Conservation (phyloP, 805 yeast species). For the Candida vaughaniae region DNA sequence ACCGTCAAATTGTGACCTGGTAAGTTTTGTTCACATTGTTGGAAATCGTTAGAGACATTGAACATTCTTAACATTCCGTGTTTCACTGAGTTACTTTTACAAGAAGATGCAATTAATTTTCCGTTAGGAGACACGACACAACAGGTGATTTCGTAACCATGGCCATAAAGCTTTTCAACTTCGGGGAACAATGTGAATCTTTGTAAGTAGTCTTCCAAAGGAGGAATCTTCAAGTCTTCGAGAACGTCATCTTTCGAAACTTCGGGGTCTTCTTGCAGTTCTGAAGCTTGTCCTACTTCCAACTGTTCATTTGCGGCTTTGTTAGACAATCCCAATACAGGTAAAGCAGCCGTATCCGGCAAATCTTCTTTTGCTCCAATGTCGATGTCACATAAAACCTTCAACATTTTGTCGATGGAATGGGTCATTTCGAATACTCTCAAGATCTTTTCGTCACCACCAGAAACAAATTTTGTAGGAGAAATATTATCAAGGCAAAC, state of each 20-base stretch:
- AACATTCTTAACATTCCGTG: conserved; percentile 87
- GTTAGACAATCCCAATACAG: conserved; percentile 90
- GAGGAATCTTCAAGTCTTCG: conserved; percentile 54
- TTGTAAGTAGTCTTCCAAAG: conserved; percentile 88
- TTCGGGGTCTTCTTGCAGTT: conserved; percentile 42
- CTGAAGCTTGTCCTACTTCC: conserved; percentile 37
- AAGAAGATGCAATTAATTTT: conserved; percentile 77
- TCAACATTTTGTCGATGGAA: conserved; percentile 64
- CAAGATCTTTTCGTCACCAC: conserved; percentile 92
- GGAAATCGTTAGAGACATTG: conserved; percentile 55
- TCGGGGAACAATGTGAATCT: conserved; percentile 95
- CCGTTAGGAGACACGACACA: conserved; percentile 69
- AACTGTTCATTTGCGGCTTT: conserved; percentile 65
- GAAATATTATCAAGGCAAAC: conserved; percentile 66
- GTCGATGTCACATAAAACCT: conserved; percentile 49
- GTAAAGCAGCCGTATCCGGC: conserved; percentile 86
- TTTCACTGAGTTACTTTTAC: conserved; percentile 76
- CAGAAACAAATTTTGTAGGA: conserved; percentile 73
- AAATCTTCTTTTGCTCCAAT: conserved; percentile 30
- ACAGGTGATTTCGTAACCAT: conserved; percentile 90
- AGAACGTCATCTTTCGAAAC: conserved; percentile 45
- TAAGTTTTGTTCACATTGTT: conserved; percentile 45
- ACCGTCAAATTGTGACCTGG: conserved; percentile 81
- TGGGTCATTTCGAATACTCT: conserved; percentile 88
- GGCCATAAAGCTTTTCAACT: conserved; percentile 91